Evolutionary conservation across 2,329 filamentous ascomycete genomes (phyloP).

Genomic region (Exophiala mesophila): DNA sequence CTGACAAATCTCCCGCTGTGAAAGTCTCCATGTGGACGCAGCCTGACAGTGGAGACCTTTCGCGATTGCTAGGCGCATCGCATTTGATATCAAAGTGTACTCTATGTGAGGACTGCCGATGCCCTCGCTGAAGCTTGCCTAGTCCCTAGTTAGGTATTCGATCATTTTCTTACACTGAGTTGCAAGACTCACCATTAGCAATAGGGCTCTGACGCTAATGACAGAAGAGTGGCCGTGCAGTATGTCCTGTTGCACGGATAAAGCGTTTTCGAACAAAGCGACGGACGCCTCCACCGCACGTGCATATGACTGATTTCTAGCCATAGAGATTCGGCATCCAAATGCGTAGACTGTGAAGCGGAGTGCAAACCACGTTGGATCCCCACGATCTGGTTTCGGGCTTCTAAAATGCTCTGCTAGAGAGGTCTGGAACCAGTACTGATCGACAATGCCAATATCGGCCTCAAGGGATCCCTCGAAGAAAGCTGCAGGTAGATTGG

Average conservation of each 20-base stretch:
- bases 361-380: conserved; percentile 5
- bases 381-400: background rate
- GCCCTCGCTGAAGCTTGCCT: conserved; percentile 5
- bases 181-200: conserved; percentile 1
- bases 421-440: conserved; percentile 3
- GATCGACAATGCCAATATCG: conserved; percentile 4
- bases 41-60: conserved; percentile 5
- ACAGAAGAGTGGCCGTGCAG: conserved; percentile 1
- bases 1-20: conserved; percentile 2
- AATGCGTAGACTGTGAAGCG: conserved; percentile 3
- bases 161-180: background rate
- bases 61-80: conserved; percentile 1
- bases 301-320: background rate
- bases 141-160: background rate
- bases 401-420: conserved; percentile 1
- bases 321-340: conserved; percentile 1
- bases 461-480: conserved; percentile 5
- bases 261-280: conserved; percentile 2
- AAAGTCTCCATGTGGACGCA: background rate
- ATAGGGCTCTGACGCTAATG: conserved; percentile 3
- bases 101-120: conserved; percentile 2
- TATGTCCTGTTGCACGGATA: conserved; percentile 3
- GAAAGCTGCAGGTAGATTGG: conserved; percentile 2
- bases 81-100: conserved; percentile 3
- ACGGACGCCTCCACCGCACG: background rate